Evolutionary conservation across 306 rosid species (phyloP).

Genomic region (Medicago lupulina): DNA sequence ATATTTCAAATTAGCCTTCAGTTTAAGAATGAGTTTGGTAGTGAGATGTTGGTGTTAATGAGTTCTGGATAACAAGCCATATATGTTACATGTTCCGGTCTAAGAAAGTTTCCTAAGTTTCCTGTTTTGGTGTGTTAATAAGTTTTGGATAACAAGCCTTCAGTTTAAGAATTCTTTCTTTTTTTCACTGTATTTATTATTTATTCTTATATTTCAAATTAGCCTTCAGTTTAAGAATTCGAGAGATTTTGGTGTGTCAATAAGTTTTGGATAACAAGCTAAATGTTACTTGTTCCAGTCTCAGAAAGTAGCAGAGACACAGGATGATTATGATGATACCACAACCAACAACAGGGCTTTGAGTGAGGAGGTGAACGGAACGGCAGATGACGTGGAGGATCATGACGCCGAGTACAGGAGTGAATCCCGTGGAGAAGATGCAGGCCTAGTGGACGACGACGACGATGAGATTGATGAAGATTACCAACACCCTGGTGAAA

Average conservation of each 20-base stretch:
- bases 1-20: conserved; percentile 3
- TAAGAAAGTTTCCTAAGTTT: conserved; percentile 42
- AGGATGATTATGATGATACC: conserved; percentile 53
- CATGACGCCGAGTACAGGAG: conserved; percentile 54
- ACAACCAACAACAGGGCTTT: conserved; percentile 45
- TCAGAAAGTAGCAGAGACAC: conserved; percentile 49
- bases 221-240: not conserved
- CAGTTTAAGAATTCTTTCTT: not conserved
- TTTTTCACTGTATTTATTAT: not conserved
- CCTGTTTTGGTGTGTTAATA: conserved; percentile 2
- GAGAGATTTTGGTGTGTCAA: not conserved
- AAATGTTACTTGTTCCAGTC: conserved; percentile 51
- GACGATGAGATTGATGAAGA: conserved; percentile 50
- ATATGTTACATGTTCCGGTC: conserved; percentile 50
- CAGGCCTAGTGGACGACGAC: conserved; percentile 48
- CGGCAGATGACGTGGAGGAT: conserved; percentile 53
- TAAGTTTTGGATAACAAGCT: not conserved
- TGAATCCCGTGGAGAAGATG: conserved; percentile 66
- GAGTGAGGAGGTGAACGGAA: conserved; percentile 95
- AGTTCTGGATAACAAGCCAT: not conserved
- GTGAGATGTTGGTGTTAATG: not conserved
- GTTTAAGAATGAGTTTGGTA: conserved; percentile 5
- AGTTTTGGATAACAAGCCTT: not conserved
- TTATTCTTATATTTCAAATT: not conserved
- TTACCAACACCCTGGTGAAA: conserved; percentile 74